phyloP scores from a whole-genome alignment of 331 rosid genomes.

The Saraca asoca region DNA sequence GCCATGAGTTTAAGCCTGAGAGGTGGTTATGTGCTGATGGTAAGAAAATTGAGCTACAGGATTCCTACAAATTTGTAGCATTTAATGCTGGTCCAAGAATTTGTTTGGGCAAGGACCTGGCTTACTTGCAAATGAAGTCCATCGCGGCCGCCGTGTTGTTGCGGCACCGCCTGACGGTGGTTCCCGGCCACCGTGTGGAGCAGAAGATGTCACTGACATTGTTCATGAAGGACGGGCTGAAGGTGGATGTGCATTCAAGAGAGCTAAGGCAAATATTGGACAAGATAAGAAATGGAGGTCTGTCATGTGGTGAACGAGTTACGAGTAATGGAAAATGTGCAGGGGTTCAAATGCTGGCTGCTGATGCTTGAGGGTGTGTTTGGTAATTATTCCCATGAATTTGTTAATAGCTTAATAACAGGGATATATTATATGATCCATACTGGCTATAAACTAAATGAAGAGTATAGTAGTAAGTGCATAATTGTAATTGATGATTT shows the following conservation, averaged over 20 bases:
- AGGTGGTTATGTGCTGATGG: conserved; percentile 68
- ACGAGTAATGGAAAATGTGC: background rate
- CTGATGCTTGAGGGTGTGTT: conserved; percentile 17
- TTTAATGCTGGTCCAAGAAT: conserved; percentile 85
- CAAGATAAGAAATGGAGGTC: conserved; percentile 22
- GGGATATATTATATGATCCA: background rate
- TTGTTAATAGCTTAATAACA: conserved; percentile 8
- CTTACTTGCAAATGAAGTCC: conserved; percentile 85
- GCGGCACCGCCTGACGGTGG: conserved; percentile 60
- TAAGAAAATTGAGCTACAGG: conserved; percentile 47
- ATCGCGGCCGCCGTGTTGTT: conserved; percentile 69
- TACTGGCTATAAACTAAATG: too few species aligned
- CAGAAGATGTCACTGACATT: conserved; percentile 87
- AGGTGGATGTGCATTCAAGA: conserved; percentile 60
- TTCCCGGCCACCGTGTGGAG: conserved; percentile 68
- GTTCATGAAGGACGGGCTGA: conserved; percentile 85
- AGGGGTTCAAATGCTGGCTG: conserved; percentile 30
- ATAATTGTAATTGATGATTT: too few species aligned
- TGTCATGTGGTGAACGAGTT: background rate
- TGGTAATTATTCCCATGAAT: background rate
- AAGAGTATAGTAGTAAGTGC: too few species aligned
- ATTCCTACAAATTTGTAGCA: conserved; percentile 62
- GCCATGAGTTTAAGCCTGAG: conserved; percentile 75
- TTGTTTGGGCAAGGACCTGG: conserved; percentile 81
- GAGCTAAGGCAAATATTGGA: conserved; percentile 53